Evolutionary conservation across 1,284 basidiomycete species (phyloP), one percentile per base, ranked within the genome.

Genomic region (Hymenochaete sp.): DNA sequence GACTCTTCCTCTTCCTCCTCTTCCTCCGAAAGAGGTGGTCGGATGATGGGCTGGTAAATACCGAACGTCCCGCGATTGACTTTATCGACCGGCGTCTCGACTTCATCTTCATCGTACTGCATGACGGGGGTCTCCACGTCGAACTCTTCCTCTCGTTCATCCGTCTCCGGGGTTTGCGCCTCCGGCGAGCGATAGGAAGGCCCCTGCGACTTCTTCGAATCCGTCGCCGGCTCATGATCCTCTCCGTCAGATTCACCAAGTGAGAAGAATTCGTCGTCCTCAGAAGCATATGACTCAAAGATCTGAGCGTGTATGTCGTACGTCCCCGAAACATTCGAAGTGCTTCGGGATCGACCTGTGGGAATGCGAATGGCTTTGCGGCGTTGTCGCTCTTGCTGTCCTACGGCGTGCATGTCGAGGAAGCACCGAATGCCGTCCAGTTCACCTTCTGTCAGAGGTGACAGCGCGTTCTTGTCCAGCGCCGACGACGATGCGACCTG

Each of bases 1-100:
- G n/a, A n/a, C n/a, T n/a, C n/a, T n/a, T n/a, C n/a, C n/a, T n/a
- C n/a, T 16, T 36, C 8, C 5, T 6, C 25, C 4, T 29, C 42
- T 7, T 24, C 24, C 10, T 16, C 22, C 6, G 28, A 37, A 7
- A 37, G 24, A 16, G 42, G 27, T 16, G 16, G 25, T 13, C 43
- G 47, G 2, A 46, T 43, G 21, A 50, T 26, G 16, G 44, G 44
- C 13, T 44, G 39, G 39, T 50, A 45, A 38, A 46, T 46, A 4
- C 48, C 48, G 28, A 50, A 50, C n/a, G 48, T 50, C n/a, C 48
- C 48, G 1, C 48, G 48, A 25, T 50, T 45, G 10, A 24, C 29
- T 6, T 25, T n/a, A 25, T 46, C 44, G 16, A 35, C 27, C 4
- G 40, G 39, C n/a, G 44, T 42, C 21, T 42, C 39, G 24, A 37